phyloP scores from a whole-genome alignment of 2,329 filamentous ascomycete species.

The Cladophialophora bantiana region DNA sequence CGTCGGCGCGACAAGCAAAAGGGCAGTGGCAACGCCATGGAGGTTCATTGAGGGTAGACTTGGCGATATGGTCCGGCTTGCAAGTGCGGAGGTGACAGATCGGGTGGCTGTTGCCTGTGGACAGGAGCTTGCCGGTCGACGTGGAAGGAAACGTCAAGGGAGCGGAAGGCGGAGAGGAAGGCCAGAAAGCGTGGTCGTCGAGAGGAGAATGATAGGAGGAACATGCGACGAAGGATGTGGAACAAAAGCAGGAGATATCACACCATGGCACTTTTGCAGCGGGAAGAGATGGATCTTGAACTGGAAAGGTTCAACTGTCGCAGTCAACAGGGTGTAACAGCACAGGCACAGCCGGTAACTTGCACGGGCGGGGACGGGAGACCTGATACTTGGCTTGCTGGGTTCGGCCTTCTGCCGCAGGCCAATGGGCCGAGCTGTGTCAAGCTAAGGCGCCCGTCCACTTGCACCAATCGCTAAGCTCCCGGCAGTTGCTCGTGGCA shows the following conservation, averaged over 20 bases:
- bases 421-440: conserved; percentile 9
- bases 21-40: conserved; percentile 28
- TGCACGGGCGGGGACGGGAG: conserved; percentile 10
- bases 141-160: neutral
- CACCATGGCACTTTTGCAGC: conserved; percentile 14
- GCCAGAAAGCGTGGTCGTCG: neutral
- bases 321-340: conserved; percentile 8
- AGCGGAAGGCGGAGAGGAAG: conserved; percentile 2
- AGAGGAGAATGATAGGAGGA: neutral
- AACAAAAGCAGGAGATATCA: conserved; percentile 16
- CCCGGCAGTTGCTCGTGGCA: neutral
- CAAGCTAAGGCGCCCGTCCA: conserved; percentile 5
- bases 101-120: conserved; percentile 35
- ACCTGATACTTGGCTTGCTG: neutral
- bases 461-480: conserved; percentile 12
- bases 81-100: conserved; percentile 20
- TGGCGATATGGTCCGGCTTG: conserved; percentile 6
- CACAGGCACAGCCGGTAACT: neutral
- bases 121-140: conserved; percentile 27
- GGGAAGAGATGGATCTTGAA: conserved; percentile 14
- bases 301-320: conserved; percentile 13
- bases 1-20: conserved; percentile 26
- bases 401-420: conserved; percentile 11
- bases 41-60: conserved; percentile 29
- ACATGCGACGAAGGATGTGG: conserved; percentile 7